A percentile compares a stretch with the other conserved stretches of the same genome.
phyloP scores from a whole-genome alignment of 371 early-diverging fungal genomes.

The Circinella minor region DNA sequence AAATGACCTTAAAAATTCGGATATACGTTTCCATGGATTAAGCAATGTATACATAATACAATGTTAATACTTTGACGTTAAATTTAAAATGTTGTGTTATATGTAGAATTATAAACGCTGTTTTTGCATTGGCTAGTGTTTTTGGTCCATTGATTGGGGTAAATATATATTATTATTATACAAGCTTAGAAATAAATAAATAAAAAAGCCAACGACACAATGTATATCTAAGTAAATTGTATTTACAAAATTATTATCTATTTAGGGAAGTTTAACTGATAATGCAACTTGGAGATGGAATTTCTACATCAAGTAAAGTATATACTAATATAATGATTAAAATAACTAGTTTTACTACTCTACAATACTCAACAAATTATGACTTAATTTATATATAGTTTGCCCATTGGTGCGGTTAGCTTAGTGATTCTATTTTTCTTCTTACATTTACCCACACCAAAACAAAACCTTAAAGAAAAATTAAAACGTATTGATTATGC shows the following conservation, averaged over 20 bases:
- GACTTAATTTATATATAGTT: slow-evolving; percentile 22
- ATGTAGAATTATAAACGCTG: slow-evolving; percentile 40
- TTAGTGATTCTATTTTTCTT: slow-evolving; percentile 36
- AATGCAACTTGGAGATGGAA: slow-evolving; percentile 52
- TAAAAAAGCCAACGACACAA: too few relatives aligned
- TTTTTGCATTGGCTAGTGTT: slow-evolving; percentile 51
- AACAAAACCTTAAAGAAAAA: slow-evolving; percentile 38
- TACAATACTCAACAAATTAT: too few relatives aligned
- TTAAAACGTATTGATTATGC: slow-evolving; percentile 47
- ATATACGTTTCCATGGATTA: too few relatives aligned
- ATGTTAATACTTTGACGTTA: too few relatives aligned
- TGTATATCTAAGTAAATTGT: too few relatives aligned
- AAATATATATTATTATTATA: slow-evolving; percentile 10
- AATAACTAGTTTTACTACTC: too few relatives aligned
- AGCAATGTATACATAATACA: too few relatives aligned
- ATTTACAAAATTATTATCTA: too few relatives aligned
- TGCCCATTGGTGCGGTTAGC: slow-evolving; percentile 52
- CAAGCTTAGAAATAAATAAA: too few relatives aligned
- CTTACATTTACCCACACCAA: slow-evolving; percentile 32
- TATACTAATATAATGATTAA: neutral
- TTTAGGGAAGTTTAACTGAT: slow-evolving; percentile 49
- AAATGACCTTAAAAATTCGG: too few relatives aligned
- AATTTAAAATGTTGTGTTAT: too few relatives aligned
- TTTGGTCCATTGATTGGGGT: slow-evolving; percentile 54
- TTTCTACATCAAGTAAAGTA: slow-evolving; percentile 54